phyloP scores from a whole-genome alignment of 208 protist genomes.

The Polymyxa betae region DNA sequence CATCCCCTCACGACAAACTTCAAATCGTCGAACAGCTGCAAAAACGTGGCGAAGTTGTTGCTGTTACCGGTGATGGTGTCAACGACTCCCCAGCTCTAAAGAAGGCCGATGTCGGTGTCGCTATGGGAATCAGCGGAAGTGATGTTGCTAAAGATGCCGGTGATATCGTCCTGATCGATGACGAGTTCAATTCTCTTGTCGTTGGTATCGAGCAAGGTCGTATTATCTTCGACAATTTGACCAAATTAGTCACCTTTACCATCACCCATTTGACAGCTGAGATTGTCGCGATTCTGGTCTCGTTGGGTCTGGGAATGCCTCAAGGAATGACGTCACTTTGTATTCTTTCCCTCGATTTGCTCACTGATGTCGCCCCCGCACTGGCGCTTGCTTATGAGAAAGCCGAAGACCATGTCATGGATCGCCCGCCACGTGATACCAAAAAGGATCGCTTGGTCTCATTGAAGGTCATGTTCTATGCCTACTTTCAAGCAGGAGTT shows the following conservation, averaged over 20 bases:
- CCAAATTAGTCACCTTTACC: slow-evolving; percentile 83
- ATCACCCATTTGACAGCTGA: slow-evolving; percentile 77
- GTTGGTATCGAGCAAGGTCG: slow-evolving; percentile 81
- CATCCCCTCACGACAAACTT: slow-evolving; percentile 84
- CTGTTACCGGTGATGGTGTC: slow-evolving; percentile 80
- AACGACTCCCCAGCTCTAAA: slow-evolving; percentile 95
- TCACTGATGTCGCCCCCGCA: slow-evolving; percentile 54
- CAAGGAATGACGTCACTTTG: slow-evolving; percentile 74
- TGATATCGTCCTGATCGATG: slow-evolving; percentile 92
- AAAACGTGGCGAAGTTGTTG: slow-evolving; percentile 57
- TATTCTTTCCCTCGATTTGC: slow-evolving; percentile 78
- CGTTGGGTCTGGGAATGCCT: slow-evolving; percentile 72
- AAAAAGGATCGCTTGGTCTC: slow-evolving; percentile 44
- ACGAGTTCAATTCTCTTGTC: slow-evolving; percentile 97
- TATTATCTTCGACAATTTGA: slow-evolving; percentile 86
- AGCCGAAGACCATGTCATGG: slow-evolving; percentile 56
- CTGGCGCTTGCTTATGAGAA: slow-evolving; percentile 58
- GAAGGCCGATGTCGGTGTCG: slow-evolving; percentile 90
- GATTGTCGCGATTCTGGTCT: slow-evolving; percentile 75
- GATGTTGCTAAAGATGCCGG: slow-evolving; percentile 78
- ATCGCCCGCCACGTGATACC: slow-evolving; percentile 54
- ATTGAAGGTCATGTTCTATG: background rate
- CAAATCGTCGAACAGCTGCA: slow-evolving; percentile 69
- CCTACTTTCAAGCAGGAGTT: slow-evolving; percentile 24
- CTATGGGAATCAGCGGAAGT: slow-evolving; percentile 91